Evolutionary conservation across 2,329 filamentous ascomycete species (phyloP).

Genomic region (Colletotrichum liriopes): DNA sequence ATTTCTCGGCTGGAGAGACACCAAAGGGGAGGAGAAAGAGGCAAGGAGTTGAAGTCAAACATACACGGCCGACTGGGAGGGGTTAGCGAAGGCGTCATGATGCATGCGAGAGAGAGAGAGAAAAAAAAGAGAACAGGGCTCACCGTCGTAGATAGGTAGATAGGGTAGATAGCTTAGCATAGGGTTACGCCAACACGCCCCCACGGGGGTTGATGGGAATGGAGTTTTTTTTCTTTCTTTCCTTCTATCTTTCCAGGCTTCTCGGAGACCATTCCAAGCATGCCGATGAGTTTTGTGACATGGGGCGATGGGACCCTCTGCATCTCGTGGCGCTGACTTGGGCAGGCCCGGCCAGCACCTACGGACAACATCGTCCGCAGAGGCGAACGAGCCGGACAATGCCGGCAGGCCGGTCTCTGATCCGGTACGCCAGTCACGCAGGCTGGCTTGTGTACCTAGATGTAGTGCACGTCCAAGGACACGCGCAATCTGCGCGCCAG

Average conservation of each 20-base stretch:
- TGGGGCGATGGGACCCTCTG: background rate
- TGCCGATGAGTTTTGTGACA: background rate
- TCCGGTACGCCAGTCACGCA: too few relatives aligned
- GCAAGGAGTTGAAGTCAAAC: slow-evolving; percentile 6
- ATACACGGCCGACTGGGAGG: slow-evolving; percentile 2
- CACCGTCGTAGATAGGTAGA: slow-evolving; percentile 41
- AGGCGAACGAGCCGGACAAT: background rate
- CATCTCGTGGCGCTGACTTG: background rate
- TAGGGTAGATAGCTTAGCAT: slow-evolving; percentile 43
- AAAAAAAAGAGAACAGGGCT: slow-evolving; percentile 8
- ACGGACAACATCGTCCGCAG: background rate
- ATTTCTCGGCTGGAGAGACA: background rate
- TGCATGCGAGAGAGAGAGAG: slow-evolving; percentile 8
- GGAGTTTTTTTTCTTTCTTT: slow-evolving; percentile 10
- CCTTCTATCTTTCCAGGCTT: background rate
- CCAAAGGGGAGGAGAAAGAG: background rate
- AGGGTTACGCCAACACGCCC: slow-evolving; percentile 33
- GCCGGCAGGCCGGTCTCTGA: too few relatives aligned
- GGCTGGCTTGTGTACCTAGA: too few relatives aligned
- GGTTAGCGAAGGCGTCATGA: slow-evolving; percentile 33
- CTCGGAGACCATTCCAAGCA: background rate
- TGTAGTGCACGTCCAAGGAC: too few relatives aligned
- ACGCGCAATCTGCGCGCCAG: too few relatives aligned
- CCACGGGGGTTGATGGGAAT: slow-evolving; percentile 19
- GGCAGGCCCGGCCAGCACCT: background rate